Base-by-base conservation (phyloP, 208 protist species). In the Acanthamoeba castellanii region DNA sequence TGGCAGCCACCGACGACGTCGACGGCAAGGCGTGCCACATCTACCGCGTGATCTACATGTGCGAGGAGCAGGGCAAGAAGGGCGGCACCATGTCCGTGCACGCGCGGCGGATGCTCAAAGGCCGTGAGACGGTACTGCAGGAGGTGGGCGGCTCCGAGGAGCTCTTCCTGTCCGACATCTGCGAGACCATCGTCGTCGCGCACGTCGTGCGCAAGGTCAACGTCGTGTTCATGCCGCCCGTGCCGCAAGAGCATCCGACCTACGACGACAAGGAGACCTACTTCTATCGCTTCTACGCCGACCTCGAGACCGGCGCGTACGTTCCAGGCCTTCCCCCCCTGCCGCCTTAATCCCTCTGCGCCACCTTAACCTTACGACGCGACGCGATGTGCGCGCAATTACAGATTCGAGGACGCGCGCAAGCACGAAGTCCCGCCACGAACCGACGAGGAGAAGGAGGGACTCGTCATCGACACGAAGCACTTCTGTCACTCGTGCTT, bases 151-250 rank as follows among this genome's bases (percentile, higher is more conserved):
- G 76, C 30, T 8, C 42, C 55, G 59, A 94, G 22, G 92, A 94
- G 74, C 68, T 94, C 70, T 94, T 94, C 55, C 34, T 94, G 22
- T 64, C 70, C 30, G 70, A 81, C 50, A 55, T 70, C 20, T 94
- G 92, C 76, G 92, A 70, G 52, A 55, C 55, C 11, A 61, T 76
- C 34, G 14, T 20, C 14, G 25, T 94, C n/a, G 37, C 14, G 7
- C 8, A 25, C 68, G n/a, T 94, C 27, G 64, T 94, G 45, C 27
- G 55, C n/a, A 64, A 72, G 37, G 70, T 50, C n/a, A 30, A 5
- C 3, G 92, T 94, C 52, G 18, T 37, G 5, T 84, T 94, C 64
- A 72, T 94, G 55, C 92, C 74, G 18, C 92, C 92, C 45, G 55
- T 27, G 16, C 9, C 47, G 25, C 47, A n/a, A 1, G 92, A 94